Evolutionary conservation across 2,329 filamentous ascomycete species (phyloP).

Genomic region (Fusarium clavum): DNA sequence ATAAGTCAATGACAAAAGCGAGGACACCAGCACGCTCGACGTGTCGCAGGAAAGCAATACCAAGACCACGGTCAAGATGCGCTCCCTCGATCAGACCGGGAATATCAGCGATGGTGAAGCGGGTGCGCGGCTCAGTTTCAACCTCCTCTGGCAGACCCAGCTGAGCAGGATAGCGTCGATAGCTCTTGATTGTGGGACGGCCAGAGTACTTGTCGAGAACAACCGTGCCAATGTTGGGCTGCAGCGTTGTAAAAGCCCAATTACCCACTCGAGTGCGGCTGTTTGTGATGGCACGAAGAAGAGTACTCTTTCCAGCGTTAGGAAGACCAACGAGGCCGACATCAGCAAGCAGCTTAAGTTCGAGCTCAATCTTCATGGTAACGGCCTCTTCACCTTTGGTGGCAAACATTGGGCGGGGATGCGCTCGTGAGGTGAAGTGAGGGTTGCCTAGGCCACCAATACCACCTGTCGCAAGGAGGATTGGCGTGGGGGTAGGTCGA

Average conservation of each 20-base stretch:
- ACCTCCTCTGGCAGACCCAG: conserved; percentile 57
- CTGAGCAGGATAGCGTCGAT: conserved; percentile 50
- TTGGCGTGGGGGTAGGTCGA: conserved; percentile 81
- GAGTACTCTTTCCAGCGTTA: conserved; percentile 95
- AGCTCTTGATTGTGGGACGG: conserved; percentile 66
- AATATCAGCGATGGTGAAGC: conserved; percentile 95
- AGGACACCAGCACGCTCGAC: conserved; percentile 93
- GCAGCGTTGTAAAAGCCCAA: conserved; percentile 97
- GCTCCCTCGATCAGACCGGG: conserved; percentile 93
- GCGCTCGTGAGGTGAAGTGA: conserved; percentile 85
- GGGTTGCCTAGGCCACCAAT: conserved; percentile 93
- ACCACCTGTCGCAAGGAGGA: conserved; percentile 87
- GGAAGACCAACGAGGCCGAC: conserved; percentile 94
- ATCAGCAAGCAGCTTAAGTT: conserved; percentile 94
- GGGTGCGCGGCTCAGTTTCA: conserved; percentile 70
- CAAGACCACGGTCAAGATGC: conserved; percentile 90
- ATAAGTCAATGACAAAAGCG: conserved; percentile 92
- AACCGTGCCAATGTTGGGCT: conserved; percentile 95
- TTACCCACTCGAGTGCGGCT: conserved; percentile 89
- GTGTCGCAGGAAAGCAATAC: conserved; percentile 91
- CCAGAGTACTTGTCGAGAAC: conserved; percentile 89
- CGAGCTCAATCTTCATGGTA: conserved; percentile 83
- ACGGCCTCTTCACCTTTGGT: conserved; percentile 86
- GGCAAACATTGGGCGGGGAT: conserved; percentile 84
- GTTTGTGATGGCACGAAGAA: conserved; percentile 87